Evolutionary conservation across 2,329 filamentous ascomycete genomes (phyloP).

Genomic region (Lizonia empirigonia): DNA sequence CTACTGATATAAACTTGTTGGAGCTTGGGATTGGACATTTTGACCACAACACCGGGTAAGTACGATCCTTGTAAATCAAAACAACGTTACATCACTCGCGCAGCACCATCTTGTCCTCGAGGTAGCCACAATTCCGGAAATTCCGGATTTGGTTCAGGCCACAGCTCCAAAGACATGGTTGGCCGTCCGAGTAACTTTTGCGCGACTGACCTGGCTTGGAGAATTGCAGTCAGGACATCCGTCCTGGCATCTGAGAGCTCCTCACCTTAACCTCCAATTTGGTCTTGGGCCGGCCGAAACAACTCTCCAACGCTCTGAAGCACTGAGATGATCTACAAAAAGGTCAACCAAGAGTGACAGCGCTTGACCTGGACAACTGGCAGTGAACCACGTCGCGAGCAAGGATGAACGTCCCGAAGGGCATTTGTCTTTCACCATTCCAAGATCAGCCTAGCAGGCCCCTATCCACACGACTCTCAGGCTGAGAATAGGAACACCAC

Average conservation of each 20-base stretch:
- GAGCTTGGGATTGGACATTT: background rate
- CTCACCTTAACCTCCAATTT: too few species aligned
- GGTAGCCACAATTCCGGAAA: background rate
- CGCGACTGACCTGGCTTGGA: background rate
- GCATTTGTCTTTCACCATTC: too few species aligned
- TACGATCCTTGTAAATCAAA: background rate
- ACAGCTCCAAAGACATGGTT: background rate
- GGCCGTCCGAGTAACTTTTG: background rate
- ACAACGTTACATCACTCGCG: slow-evolving; percentile 2
- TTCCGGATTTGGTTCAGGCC: background rate
- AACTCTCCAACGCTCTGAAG: too few species aligned
- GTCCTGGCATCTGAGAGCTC: background rate
- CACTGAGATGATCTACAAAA: too few species aligned
- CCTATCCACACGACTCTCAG: too few species aligned
- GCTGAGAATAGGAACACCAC: too few species aligned
- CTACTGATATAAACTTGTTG: background rate
- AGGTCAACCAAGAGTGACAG: too few species aligned
- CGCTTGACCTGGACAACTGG: too few species aligned
- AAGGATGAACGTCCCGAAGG: too few species aligned
- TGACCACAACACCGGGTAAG: background rate
- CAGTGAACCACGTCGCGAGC: too few species aligned
- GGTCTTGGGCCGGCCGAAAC: background rate
- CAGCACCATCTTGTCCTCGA: background rate
- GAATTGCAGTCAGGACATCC: background rate
- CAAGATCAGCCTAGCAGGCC: too few species aligned